A percentile compares a stretch with the other conserved stretches of the same genome.
Evolutionary conservation across 2,329 filamentous ascomycete species (phyloP).

Genomic region (Trichoderma semiorbis): DNA sequence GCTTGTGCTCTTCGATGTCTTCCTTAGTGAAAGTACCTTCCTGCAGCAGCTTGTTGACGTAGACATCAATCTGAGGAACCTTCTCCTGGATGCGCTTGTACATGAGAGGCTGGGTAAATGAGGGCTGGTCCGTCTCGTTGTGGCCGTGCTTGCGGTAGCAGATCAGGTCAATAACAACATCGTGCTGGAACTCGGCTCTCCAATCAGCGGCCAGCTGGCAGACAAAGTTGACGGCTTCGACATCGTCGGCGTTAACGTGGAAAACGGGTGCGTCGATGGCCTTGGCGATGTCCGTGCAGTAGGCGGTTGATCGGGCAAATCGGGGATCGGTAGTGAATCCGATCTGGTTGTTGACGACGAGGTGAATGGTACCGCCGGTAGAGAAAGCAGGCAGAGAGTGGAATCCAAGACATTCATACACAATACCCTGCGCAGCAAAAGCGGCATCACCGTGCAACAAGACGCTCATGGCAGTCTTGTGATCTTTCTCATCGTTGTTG

Average conservation of each 20-base stretch:
- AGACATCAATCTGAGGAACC: conserved; percentile 81
- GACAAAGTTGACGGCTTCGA: conserved; percentile 96
- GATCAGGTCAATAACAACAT: conserved; percentile 96
- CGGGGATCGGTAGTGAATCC: conserved; percentile 98
- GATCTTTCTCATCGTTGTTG: conserved; percentile 91
- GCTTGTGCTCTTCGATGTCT: conserved; percentile 97
- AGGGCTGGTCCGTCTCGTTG: conserved; percentile 99
- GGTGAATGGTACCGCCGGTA: conserved; percentile 92
- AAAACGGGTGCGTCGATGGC: conserved; percentile 97
- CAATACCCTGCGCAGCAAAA: conserved; percentile 92
- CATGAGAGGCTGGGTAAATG: conserved; percentile 99
- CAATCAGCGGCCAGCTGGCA: conserved; percentile 96
- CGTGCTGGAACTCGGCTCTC: conserved; percentile 97
- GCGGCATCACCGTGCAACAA: conserved; percentile 96
- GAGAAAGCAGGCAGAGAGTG: conserved; percentile 94
- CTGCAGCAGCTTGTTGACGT: conserved; percentile 83
- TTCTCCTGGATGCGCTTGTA: conserved; percentile 95
- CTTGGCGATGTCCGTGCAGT: conserved; percentile 99
- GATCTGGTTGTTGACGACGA: conserved; percentile 99
- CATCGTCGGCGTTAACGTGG: conserved; percentile 98
- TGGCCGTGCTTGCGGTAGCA: conserved; percentile 99
- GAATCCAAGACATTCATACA: conserved; percentile 98
- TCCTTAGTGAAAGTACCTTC: conserved; percentile 96
- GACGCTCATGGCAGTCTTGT: conserved; percentile 89
- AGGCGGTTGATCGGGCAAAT: conserved; percentile 94